A percentile compares a stretch with the other conserved stretches of the same genome.
Evolutionary conservation across 108 stramenopile genomes (phyloP).

Genomic region (Discostella pseudostelligera): DNA sequence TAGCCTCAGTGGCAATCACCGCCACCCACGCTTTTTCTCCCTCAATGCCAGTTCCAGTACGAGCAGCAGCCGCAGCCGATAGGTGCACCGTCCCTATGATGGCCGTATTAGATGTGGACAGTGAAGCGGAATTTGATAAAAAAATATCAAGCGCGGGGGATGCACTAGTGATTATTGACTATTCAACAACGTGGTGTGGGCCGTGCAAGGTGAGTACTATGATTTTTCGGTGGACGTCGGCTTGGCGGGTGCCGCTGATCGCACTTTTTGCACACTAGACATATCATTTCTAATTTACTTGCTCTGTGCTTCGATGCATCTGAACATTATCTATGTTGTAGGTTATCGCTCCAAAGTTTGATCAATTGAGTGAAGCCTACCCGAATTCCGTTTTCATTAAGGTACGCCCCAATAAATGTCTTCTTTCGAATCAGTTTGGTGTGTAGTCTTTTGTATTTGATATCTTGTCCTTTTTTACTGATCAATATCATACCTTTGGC

Average conservation of each 20-base stretch:
- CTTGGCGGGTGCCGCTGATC: not conserved
- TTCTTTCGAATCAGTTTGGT: no score
- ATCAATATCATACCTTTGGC: not conserved
- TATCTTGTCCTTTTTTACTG: no score
- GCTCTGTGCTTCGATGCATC: not conserved
- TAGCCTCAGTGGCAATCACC: conserved; percentile 19
- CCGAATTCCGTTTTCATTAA: conserved; percentile 81
- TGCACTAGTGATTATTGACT: conserved; percentile 89
- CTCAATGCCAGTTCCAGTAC: conserved; percentile 1
- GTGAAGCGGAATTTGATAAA: conserved; percentile 68
- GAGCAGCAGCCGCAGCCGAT: conserved; percentile 11
- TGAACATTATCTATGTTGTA: conserved; percentile 11
- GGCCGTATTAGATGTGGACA: conserved; percentile 72
- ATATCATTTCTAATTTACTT: not conserved
- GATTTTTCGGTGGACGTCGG: not conserved
- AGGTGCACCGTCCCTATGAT: conserved; percentile 13
- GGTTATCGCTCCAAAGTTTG: conserved; percentile 82
- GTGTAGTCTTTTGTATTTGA: no score
- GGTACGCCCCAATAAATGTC: conserved; percentile 39
- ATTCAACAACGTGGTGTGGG: conserved; percentile 96
- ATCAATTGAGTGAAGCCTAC: conserved; percentile 82
- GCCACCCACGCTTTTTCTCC: conserved; percentile 22
- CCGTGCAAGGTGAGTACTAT: conserved; percentile 78
- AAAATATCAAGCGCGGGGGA: conserved; percentile 57
- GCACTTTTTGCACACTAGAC: not conserved